Evolutionary conservation across 805 yeast genomes (phyloP).

Genomic region (Komagataella phaffii): DNA sequence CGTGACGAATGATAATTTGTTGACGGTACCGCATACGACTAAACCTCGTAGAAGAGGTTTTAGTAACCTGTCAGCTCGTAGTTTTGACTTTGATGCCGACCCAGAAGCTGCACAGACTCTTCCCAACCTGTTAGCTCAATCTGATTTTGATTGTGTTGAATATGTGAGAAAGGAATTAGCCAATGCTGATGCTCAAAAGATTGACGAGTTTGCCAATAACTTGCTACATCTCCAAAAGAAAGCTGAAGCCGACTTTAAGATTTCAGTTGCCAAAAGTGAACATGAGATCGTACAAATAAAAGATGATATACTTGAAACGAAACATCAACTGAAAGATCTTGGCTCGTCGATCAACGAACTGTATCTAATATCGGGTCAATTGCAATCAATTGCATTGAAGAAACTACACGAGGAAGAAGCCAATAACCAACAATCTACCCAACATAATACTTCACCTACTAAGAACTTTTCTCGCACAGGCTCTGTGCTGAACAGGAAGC

Average conservation of each 20-base stretch:
- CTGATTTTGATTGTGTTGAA: slow-evolving; percentile 30
- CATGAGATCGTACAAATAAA: slow-evolving; percentile 46
- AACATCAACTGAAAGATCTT: slow-evolving; percentile 46
- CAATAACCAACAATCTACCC: slow-evolving; percentile 2
- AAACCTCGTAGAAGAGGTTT: neutral
- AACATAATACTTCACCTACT: slow-evolving; percentile 3
- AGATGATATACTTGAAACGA: slow-evolving; percentile 48
- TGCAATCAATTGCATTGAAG: slow-evolving; percentile 48
- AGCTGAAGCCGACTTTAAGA: slow-evolving; percentile 44
- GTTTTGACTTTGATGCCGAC: neutral
- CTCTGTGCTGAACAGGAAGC: slow-evolving; percentile 2
- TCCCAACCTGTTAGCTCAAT: slow-evolving; percentile 1
- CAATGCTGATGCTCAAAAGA: slow-evolving; percentile 57
- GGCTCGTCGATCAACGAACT: slow-evolving; percentile 49
- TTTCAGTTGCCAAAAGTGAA: slow-evolving; percentile 47
- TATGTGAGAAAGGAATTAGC: slow-evolving; percentile 38
- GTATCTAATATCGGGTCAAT: slow-evolving; percentile 38
- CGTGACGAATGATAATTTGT: neutral
- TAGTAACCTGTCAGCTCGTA: neutral
- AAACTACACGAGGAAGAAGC: slow-evolving; percentile 33
- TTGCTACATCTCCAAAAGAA: slow-evolving; percentile 32
- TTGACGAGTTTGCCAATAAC: slow-evolving; percentile 53
- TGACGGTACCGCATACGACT: neutral
- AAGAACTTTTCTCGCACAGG: slow-evolving; percentile 6
- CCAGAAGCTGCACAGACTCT: neutral